phyloP scores from a whole-genome alignment of 371 early-diverging fungal genomes.

The Choanephora cucurbitarum region DNA sequence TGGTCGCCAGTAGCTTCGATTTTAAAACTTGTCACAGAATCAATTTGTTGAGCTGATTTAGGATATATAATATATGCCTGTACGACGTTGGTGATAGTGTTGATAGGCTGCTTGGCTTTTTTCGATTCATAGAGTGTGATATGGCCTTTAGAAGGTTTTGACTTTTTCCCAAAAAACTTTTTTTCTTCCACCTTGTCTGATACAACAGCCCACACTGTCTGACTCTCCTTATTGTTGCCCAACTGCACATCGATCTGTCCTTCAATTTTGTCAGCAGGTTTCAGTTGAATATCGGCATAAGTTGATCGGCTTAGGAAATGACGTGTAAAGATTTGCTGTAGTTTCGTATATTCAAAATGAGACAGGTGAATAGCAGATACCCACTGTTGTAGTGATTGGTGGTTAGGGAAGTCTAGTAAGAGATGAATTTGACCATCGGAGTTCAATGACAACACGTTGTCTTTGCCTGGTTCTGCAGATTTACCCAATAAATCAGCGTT shows the following conservation, averaged over 20 bases:
- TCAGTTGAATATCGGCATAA: slow-evolving; percentile 17
- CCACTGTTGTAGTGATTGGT: slow-evolving; percentile 43
- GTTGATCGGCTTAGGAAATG: slow-evolving; percentile 47
- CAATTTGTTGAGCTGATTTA: slow-evolving; percentile 23
- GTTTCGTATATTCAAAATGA: slow-evolving; percentile 63
- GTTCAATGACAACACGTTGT: slow-evolving; percentile 57
- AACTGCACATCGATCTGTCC: slow-evolving; percentile 57
- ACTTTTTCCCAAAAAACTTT: slow-evolving; percentile 51
- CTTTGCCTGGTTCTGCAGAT: slow-evolving; percentile 27
- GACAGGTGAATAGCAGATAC: slow-evolving; percentile 70
- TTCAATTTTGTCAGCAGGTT: slow-evolving; percentile 29
- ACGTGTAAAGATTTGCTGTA: slow-evolving; percentile 69
- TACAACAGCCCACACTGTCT: slow-evolving; percentile 55
- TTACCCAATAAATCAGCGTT: slow-evolving; percentile 46
- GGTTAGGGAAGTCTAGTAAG: slow-evolving; percentile 50
- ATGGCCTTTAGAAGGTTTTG: slow-evolving; percentile 37
- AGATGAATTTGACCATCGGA: slow-evolving; percentile 55
- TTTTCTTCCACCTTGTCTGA: slow-evolving; percentile 54
- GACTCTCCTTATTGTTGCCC: slow-evolving; percentile 54
- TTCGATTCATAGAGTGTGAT: slow-evolving; percentile 52
- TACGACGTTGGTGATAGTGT: slow-evolving; percentile 52
- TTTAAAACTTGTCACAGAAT: slow-evolving; percentile 19
- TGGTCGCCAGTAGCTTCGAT: slow-evolving; percentile 18
- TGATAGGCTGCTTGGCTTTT: slow-evolving; percentile 46
- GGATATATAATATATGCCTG: slow-evolving; percentile 70